phyloP scores from a whole-genome alignment of 495 filamentous ascomycete genomes.

The Tuber magnatum region DNA sequence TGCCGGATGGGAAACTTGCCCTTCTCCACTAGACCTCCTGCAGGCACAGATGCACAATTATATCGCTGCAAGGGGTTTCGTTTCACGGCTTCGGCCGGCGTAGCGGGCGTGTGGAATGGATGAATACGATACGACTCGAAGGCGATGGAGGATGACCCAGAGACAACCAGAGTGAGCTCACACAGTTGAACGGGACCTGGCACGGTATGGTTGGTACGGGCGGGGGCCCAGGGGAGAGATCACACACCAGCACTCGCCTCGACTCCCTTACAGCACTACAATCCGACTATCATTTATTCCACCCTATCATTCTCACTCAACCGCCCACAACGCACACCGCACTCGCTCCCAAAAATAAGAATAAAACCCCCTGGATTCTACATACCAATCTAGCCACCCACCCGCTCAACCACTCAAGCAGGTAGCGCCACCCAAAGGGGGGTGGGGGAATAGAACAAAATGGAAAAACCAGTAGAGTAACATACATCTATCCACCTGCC shows the following conservation, averaged over 20 bases:
- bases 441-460: neutral
- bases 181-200: neutral
- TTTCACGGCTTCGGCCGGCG: neutral
- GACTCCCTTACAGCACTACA: neutral
- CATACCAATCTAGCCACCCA: conserved; percentile 1
- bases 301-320: neutral
- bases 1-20: neutral
- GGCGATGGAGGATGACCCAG: neutral
- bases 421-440: neutral
- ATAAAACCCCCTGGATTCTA: neutral
- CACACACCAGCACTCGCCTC: neutral
- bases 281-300: neutral
- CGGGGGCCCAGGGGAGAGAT: neutral
- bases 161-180: neutral
- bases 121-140: neutral
- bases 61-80: neutral
- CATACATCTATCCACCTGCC: neutral
- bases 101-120: neutral
- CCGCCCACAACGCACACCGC: neutral
- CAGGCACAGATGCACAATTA: neutral
- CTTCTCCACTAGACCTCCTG: neutral
- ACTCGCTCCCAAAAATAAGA: neutral
- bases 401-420: neutral
- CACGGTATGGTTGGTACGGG: neutral
- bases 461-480: neutral